Percentiles rank a stretch among this genome's conserved stretches.
These are phyloP conservation scores for Inonotus obliquus DNA, from an alignment of 1,284 basidiomycete species.

Conservation along the genomic window DNA sequence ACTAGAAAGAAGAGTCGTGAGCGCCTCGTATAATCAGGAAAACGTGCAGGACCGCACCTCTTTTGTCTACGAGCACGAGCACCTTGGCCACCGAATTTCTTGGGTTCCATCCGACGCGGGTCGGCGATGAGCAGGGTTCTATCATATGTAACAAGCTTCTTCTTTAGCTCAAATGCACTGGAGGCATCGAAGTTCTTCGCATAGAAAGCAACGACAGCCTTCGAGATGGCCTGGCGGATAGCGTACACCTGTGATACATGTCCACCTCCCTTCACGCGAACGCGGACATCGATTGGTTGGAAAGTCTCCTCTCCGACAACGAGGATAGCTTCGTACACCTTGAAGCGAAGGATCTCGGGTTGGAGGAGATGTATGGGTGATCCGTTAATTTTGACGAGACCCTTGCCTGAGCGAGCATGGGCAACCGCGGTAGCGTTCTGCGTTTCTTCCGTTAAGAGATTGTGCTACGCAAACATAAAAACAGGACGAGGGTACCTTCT, in stretches of 20 bases:
- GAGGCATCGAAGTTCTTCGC: constrained; percentile 99
- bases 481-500: constrained; percentile 90
- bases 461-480: not conserved
- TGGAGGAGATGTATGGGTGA: constrained; percentile 93
- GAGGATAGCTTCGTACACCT: constrained; percentile 96
- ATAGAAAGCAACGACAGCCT: constrained; percentile 97
- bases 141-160: constrained; percentile 94
- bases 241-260: constrained; percentile 99
- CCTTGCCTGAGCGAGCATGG: constrained; percentile 94
- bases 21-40: not conserved
- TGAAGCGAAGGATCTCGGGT: constrained; percentile 94
- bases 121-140: constrained; percentile 95
- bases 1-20: constrained; percentile 39
- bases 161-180: constrained; percentile 95
- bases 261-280: constrained; percentile 98
- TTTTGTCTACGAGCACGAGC: constrained; percentile 96
- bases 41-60: constrained; percentile 49
- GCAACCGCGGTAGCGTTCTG: constrained; percentile 97
- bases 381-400: constrained; percentile 96
- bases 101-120: constrained; percentile 98
- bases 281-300: constrained; percentile 88
- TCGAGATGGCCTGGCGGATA: constrained; percentile 98
- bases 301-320: constrained; percentile 87
- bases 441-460: not conserved
- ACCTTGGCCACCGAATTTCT: constrained; percentile 98